These are phyloP conservation scores for Chondrostereum purpureum DNA, from an alignment of 1,284 basidiomycete genomes.

Conservation along the genomic window DNA sequence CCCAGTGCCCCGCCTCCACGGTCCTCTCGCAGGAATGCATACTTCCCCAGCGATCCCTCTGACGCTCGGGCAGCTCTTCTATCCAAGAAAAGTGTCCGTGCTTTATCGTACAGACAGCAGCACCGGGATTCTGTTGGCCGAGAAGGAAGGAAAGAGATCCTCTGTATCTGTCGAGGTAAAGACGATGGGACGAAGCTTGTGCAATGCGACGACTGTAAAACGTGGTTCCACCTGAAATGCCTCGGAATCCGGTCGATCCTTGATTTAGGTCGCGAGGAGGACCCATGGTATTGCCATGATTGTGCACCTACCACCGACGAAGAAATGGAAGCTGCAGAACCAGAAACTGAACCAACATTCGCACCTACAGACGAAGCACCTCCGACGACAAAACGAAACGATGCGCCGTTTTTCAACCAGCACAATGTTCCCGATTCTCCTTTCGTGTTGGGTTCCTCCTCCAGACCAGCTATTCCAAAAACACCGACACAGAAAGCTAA, in stretches of 20 bases:
- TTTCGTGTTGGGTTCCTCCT: slow-evolving; percentile 43
- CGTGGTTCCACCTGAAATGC: slow-evolving; percentile 73
- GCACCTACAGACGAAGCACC: slow-evolving; percentile 56
- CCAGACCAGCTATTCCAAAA: slow-evolving; percentile 45
- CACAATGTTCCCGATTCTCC: slow-evolving; percentile 45
- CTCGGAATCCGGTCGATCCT: slow-evolving; percentile 56
- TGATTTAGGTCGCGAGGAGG: slow-evolving; percentile 67
- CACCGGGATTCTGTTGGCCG: slow-evolving; percentile 26
- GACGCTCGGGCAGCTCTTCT: slow-evolving; percentile 67
- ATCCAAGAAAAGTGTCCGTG: slow-evolving; percentile 59
- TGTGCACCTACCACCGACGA: slow-evolving; percentile 29
- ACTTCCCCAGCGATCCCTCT: slow-evolving; percentile 58
- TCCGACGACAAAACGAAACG: slow-evolving; percentile 23
- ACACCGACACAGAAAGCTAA: slow-evolving; percentile 30
- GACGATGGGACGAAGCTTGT: slow-evolving; percentile 67
- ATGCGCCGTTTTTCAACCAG: slow-evolving; percentile 53
- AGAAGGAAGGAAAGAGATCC: slow-evolving; percentile 41
- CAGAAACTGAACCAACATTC: slow-evolving; percentile 23
- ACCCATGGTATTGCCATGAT: slow-evolving; percentile 64
- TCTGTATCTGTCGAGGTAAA: slow-evolving; percentile 60
- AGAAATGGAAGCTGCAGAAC: slow-evolving; percentile 22
- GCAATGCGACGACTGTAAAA: slow-evolving; percentile 69
- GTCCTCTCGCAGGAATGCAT: slow-evolving; percentile 22
- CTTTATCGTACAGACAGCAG: slow-evolving; percentile 44
- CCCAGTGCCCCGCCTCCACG: slow-evolving; percentile 2